phyloP scores from a whole-genome alignment of 2,329 filamentous ascomycete genomes.

The Clarireedia sp. region DNA sequence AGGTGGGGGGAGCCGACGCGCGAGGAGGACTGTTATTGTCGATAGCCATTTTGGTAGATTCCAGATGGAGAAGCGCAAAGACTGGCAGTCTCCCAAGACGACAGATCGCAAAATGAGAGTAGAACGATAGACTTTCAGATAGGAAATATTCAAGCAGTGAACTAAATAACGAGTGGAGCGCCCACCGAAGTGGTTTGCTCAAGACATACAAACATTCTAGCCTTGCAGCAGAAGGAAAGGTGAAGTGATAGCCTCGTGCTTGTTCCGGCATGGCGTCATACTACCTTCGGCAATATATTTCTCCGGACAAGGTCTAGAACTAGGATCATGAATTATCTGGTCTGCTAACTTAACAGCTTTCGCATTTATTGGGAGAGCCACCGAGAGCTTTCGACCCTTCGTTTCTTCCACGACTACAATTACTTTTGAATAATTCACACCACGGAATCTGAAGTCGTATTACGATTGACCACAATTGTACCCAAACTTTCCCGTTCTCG shows the following conservation, averaged over 20 bases:
- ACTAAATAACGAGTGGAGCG: too few species aligned
- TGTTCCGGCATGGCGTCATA: not conserved
- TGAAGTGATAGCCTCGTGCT: not conserved
- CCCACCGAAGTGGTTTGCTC: too few species aligned
- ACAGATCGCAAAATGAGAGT: not conserved
- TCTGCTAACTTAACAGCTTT: not conserved
- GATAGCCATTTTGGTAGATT: not conserved
- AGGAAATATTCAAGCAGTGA: too few species aligned
- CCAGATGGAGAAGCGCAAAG: not conserved
- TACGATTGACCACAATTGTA: not conserved
- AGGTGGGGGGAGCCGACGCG: slow-evolving; percentile 1
- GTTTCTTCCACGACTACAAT: not conserved
- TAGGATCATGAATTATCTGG: not conserved
- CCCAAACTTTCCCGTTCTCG: not conserved
- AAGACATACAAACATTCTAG: not conserved
- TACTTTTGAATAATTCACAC: not conserved
- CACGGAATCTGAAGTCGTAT: not conserved
- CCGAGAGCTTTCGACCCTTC: not conserved
- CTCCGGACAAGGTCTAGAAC: not conserved
- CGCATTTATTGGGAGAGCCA: not conserved
- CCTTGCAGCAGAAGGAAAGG: not conserved
- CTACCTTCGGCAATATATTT: not conserved
- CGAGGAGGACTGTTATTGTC: not conserved
- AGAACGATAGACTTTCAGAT: too few species aligned
- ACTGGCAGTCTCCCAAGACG: too few species aligned